phyloP scores from a whole-genome alignment of 768 basidiomycete species.

The Suillus paluster region DNA sequence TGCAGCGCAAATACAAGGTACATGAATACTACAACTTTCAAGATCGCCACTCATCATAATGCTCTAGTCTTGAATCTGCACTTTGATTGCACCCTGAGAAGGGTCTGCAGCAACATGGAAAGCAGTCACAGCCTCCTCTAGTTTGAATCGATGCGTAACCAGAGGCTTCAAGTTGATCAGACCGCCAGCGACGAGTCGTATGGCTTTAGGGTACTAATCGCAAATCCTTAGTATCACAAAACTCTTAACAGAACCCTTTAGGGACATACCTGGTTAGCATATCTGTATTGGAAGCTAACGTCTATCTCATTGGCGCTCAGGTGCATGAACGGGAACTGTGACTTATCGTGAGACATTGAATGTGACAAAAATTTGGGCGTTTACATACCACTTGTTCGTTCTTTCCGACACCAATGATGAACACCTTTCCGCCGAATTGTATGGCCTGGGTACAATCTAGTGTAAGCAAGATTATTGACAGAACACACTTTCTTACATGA shows the following conservation, averaged over 20 bases:
- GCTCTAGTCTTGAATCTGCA: constrained; percentile 60
- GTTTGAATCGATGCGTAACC: constrained; percentile 74
- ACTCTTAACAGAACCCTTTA: neutral
- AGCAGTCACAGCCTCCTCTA: constrained; percentile 76
- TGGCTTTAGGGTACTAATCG: constrained; percentile 78
- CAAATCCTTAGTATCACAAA: neutral
- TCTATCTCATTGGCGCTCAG: constrained; percentile 74
- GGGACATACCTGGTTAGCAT: constrained; percentile 57
- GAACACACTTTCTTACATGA: constrained; percentile 42
- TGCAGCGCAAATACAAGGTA: neutral
- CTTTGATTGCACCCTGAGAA: constrained; percentile 69
- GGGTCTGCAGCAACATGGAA: constrained; percentile 80
- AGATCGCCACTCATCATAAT: neutral
- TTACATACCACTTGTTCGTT: constrained; percentile 54
- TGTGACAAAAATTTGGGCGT: neutral
- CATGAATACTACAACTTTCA: neutral
- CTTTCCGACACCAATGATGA: constrained; percentile 73
- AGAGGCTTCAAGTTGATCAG: constrained; percentile 76
- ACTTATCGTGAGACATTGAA: constrained; percentile 5
- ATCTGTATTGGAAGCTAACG: constrained; percentile 70
- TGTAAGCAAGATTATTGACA: neutral
- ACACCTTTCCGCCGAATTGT: constrained; percentile 68
- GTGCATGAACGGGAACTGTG: constrained; percentile 76
- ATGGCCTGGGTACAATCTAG: constrained; percentile 46
- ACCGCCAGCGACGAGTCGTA: constrained; percentile 77